phyloP scores from a whole-genome alignment of 2,329 filamentous ascomycete genomes.

The Scorias spongiosa region DNA sequence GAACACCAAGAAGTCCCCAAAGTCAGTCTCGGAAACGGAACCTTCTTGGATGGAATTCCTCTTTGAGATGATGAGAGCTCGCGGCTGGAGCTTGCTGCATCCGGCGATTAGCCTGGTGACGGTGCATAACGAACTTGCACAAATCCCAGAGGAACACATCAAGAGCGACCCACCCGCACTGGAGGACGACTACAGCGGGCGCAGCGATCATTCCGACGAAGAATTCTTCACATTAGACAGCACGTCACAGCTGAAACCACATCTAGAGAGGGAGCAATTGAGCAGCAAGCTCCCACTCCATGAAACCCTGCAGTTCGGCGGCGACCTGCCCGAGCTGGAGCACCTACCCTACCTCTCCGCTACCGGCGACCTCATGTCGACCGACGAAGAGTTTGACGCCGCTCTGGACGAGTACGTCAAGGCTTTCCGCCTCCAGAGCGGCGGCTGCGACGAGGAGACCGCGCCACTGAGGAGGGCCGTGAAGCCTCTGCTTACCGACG shows the following conservation, averaged over 20 bases:
- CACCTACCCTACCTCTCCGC: slow-evolving; percentile 47
- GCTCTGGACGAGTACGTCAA: slow-evolving; percentile 38
- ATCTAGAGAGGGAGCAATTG: slow-evolving; percentile 36
- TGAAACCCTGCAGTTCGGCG: slow-evolving; percentile 31
- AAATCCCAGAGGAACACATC: slow-evolving; percentile 51
- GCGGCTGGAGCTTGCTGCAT: slow-evolving; percentile 69
- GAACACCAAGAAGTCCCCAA: slow-evolving; percentile 23
- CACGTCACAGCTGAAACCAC: slow-evolving; percentile 7
- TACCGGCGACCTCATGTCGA: slow-evolving; percentile 38
- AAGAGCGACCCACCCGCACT: slow-evolving; percentile 3
- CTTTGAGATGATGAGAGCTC: slow-evolving; percentile 57
- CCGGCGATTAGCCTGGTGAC: slow-evolving; percentile 53
- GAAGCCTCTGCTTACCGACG: slow-evolving; percentile 29
- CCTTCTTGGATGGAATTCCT: slow-evolving; percentile 69
- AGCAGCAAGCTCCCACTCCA: slow-evolving; percentile 32
- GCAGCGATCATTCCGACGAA: slow-evolving; percentile 5
- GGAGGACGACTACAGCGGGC: slow-evolving; percentile 4
- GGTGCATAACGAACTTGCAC: slow-evolving; percentile 61
- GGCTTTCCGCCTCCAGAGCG: slow-evolving; percentile 48
- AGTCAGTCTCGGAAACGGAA: slow-evolving; percentile 49
- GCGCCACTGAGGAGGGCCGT: slow-evolving; percentile 18
- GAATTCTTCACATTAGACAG: slow-evolving; percentile 22
- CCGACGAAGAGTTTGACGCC: slow-evolving; percentile 25
- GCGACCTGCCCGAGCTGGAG: slow-evolving; percentile 32
- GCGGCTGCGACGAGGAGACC: slow-evolving; percentile 42